These are phyloP conservation scores for Ziziphus jujuba DNA, from an alignment of 306 rosid species.

Conservation along the genomic window DNA sequence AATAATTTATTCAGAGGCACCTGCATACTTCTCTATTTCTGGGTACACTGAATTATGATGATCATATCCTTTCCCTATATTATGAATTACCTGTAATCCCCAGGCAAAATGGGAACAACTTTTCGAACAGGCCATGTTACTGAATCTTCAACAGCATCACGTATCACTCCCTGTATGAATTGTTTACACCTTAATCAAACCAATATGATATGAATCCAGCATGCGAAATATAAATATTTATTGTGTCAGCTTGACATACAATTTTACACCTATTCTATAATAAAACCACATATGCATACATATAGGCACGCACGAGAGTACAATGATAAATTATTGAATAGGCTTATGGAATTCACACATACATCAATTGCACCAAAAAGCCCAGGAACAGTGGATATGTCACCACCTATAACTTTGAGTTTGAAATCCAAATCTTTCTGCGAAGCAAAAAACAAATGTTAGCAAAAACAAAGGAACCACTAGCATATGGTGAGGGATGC, in stretches of 20 bases:
- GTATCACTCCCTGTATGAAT: constrained; percentile 65
- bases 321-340: neutral
- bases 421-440: constrained; percentile 93
- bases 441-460: constrained; percentile 21
- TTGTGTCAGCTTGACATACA: neutral
- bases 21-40: neutral
- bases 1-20: neutral
- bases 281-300: neutral
- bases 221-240: no score
- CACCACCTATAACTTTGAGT: constrained; percentile 86
- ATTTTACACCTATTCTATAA: neutral
- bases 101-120: constrained; percentile 85
- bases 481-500: neutral
- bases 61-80: constrained; percentile 5
- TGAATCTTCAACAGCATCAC: constrained; percentile 94
- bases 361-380: constrained; percentile 78
- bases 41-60: neutral
- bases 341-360: constrained; percentile 30
- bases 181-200: constrained; percentile 18
- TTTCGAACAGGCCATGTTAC: constrained; percentile 97
- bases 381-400: constrained; percentile 90
- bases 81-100: constrained; percentile 81
- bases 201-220: neutral
- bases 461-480: constrained; percentile 13
- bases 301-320: neutral